Evolutionary conservation across 1,284 basidiomycete genomes (phyloP).

Genomic region (Singerocomus inundabilis): DNA sequence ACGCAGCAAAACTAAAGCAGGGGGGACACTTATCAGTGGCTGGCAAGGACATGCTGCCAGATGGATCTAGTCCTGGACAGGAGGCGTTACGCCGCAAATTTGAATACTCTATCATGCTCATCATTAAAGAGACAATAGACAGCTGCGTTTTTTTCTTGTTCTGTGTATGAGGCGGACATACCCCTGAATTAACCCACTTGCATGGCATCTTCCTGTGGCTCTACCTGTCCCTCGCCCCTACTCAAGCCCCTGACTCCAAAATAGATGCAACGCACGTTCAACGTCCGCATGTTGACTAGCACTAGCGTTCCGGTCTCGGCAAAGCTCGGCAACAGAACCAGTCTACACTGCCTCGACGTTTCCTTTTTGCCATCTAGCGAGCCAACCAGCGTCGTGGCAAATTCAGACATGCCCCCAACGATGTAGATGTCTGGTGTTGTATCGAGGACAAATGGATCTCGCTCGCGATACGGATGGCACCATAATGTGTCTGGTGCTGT

Average conservation of each 20-base stretch:
- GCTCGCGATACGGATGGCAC: slow-evolving; percentile 91
- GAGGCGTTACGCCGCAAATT: too few relatives aligned
- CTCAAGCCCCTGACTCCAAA: slow-evolving; percentile 32
- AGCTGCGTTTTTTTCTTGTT: too few relatives aligned
- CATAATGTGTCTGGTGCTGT: slow-evolving; percentile 98
- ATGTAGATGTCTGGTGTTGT: slow-evolving; percentile 89
- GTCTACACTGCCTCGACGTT: slow-evolving; percentile 53
- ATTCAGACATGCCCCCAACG: slow-evolving; percentile 88
- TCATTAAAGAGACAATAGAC: too few relatives aligned
- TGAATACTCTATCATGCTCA: too few relatives aligned
- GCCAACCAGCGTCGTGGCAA: slow-evolving; percentile 69
- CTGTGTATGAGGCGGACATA: too few relatives aligned
- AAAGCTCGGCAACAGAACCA: slow-evolving; percentile 87
- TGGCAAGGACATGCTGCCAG: too few relatives aligned
- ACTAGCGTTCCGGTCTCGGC: slow-evolving; percentile 62
- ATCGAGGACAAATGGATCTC: slow-evolving; percentile 87
- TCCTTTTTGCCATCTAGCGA: slow-evolving; percentile 29
- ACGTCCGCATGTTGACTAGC: slow-evolving; percentile 53
- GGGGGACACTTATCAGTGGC: too few relatives aligned
- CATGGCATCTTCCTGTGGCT: slow-evolving; percentile 18
- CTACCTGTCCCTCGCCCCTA: slow-evolving; percentile 14
- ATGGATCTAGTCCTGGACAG: too few relatives aligned
- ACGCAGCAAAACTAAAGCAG: too few relatives aligned
- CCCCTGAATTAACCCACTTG: slow-evolving; percentile 22
- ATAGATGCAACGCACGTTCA: slow-evolving; percentile 44